Evolutionary conservation across 192 early-diverging fungal genomes (phyloP).

Genomic region (Linnemannia zychae): DNA sequence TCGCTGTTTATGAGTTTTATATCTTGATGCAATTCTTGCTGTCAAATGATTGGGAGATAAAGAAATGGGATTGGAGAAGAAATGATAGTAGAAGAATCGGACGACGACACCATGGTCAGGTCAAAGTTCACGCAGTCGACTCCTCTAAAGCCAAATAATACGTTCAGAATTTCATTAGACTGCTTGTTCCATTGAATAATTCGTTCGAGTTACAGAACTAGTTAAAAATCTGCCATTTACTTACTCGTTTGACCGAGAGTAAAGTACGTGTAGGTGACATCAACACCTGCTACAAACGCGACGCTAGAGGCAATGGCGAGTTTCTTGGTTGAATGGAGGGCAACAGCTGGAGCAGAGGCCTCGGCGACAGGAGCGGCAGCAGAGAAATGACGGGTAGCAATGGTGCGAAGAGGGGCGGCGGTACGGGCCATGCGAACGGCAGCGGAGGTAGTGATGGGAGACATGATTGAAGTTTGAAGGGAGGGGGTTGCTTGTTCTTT

Average conservation of each 20-base stretch:
- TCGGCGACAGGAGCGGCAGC: not conserved
- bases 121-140: not conserved
- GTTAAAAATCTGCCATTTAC: not conserved
- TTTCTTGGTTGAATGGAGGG: constrained; percentile 18
- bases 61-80: not conserved
- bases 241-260: constrained; percentile 5
- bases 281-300: constrained; percentile 16
- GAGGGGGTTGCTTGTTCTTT: too few relatives aligned
- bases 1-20: not conserved
- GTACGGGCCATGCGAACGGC: too few relatives aligned
- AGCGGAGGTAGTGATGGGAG: too few relatives aligned
- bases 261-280: constrained; percentile 50
- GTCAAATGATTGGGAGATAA: not conserved
- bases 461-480: too few relatives aligned
- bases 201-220: too few relatives aligned
- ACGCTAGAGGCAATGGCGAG: constrained; percentile 19
- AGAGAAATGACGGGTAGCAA: too few relatives aligned
- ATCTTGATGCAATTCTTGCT: not conserved
- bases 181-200: too few relatives aligned
- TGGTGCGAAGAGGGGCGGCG: too few relatives aligned
- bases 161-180: not conserved
- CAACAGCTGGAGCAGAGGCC: not conserved
- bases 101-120: not conserved
- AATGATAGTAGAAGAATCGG: not conserved
- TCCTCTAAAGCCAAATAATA: not conserved